These are phyloP conservation scores for Pseudocercospora cruenta DNA, from an alignment of 2,329 filamentous ascomycete species.

Conservation along the genomic window DNA sequence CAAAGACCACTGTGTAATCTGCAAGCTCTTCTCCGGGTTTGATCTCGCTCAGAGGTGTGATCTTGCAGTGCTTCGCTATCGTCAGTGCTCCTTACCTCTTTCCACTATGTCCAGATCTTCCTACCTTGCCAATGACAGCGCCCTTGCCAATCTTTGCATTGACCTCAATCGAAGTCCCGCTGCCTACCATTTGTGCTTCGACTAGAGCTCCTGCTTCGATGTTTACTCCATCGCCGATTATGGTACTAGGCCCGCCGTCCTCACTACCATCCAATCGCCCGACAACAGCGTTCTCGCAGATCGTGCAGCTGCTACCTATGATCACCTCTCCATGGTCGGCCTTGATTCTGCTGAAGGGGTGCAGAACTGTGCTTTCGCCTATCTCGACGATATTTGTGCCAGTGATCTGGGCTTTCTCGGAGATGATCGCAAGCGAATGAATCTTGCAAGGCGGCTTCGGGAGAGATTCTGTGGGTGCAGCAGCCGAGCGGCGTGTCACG, in stretches of 20 bases:
- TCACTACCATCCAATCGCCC: conserved; percentile 26
- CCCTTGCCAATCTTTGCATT: conserved; percentile 40
- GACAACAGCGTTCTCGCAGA: conserved; percentile 67
- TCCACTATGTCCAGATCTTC: conserved; percentile 4
- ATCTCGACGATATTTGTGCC: conserved; percentile 81
- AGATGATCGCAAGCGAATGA: conserved; percentile 53
- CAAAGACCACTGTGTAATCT: conserved; percentile 52
- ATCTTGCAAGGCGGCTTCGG: conserved; percentile 44
- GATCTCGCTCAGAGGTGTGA: conserved; percentile 44
- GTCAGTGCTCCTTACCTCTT: conserved; percentile 8
- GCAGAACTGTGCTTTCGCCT: conserved; percentile 77
- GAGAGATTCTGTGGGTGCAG: conserved; percentile 15
- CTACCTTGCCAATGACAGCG: conserved; percentile 51
- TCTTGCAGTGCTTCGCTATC: conserved; percentile 47
- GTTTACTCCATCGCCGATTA: conserved; percentile 47
- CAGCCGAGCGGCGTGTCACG: conserved; percentile 10
- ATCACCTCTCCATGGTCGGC: conserved; percentile 48
- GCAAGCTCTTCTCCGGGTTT: conserved; percentile 43
- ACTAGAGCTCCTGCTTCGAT: conserved; percentile 51
- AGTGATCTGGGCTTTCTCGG: conserved; percentile 54
- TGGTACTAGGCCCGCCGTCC: conserved; percentile 37
- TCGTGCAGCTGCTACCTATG: conserved; percentile 63
- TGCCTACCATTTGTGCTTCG: conserved; percentile 37
- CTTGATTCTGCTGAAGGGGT: conserved; percentile 70
- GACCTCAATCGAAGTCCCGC: conserved; percentile 37